Percentiles rank a stretch among this genome's conserved stretches.
phyloP scores from a whole-genome alignment of 305 asterid genomes.

The Fraxinus ornus region DNA sequence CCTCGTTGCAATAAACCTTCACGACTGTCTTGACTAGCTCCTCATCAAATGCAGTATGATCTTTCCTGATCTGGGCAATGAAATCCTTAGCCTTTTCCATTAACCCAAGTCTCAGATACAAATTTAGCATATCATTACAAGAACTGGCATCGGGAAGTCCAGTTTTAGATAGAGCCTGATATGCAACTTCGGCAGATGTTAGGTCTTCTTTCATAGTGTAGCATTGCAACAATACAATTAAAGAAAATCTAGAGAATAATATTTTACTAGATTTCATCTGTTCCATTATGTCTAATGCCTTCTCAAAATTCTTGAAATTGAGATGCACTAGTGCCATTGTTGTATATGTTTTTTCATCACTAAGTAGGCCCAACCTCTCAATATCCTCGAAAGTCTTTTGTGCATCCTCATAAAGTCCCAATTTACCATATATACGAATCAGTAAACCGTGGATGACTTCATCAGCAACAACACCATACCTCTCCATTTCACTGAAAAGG shows the following conservation, averaged over 20 bases:
- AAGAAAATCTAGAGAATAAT: slow-evolving; percentile 65
- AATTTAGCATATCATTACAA: slow-evolving; percentile 61
- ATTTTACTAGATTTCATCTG: slow-evolving; percentile 62
- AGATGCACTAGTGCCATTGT: slow-evolving; percentile 98
- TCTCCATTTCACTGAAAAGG: slow-evolving; percentile 86
- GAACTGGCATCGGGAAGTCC: slow-evolving; percentile 65
- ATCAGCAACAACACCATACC: slow-evolving; percentile 56
- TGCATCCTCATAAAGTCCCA: slow-evolving; percentile 92
- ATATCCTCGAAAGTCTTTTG: slow-evolving; percentile 64
- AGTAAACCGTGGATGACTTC: slow-evolving; percentile 87
- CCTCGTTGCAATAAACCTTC: slow-evolving; percentile 71
- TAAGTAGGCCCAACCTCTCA: slow-evolving; percentile 58
- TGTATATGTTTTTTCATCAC: slow-evolving; percentile 65
- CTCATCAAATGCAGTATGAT: slow-evolving; percentile 62
- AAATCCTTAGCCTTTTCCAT: slow-evolving; percentile 64
- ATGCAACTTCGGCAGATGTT: slow-evolving; percentile 69
- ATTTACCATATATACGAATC: slow-evolving; percentile 91
- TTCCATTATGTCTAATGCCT: slow-evolving; percentile 72
- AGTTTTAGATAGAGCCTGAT: slow-evolving; percentile 53
- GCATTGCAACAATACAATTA: slow-evolving; percentile 60
- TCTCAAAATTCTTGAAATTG: slow-evolving; percentile 53
- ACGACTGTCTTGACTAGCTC: slow-evolving; percentile 62
- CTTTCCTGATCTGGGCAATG: slow-evolving; percentile 59
- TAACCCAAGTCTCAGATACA: slow-evolving; percentile 59
- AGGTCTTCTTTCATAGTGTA: slow-evolving; percentile 59